phyloP scores from a whole-genome alignment of 805 yeast genomes.

The Wickerhamomyces mucosus region DNA sequence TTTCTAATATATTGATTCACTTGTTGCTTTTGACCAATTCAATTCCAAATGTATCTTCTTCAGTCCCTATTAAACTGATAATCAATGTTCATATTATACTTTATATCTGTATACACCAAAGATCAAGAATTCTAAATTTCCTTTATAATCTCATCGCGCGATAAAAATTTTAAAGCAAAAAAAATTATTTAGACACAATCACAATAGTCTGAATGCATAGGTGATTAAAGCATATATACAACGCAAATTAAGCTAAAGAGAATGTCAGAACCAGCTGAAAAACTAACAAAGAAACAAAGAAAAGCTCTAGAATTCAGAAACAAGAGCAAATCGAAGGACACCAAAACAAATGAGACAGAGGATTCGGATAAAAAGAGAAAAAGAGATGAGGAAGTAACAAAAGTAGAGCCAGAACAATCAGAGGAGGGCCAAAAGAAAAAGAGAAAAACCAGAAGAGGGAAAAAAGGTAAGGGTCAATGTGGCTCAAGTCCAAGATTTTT shows the following conservation, averaged over 20 bases:
- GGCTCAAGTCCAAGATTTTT: constrained; percentile 56
- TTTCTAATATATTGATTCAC: too few species aligned
- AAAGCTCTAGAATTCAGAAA: constrained; percentile 52
- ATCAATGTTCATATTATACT: too few species aligned
- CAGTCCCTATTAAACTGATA: too few species aligned
- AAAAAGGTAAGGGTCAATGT: constrained; percentile 70
- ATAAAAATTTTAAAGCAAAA: too few species aligned
- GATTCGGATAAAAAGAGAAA: constrained; percentile 20
- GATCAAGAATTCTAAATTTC: too few species aligned
- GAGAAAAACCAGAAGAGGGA: constrained; percentile 62
- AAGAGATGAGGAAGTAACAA: constrained; percentile 11
- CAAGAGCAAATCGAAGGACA: constrained; percentile 17
- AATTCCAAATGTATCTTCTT: too few species aligned
- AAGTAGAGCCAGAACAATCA: constrained; percentile 21
- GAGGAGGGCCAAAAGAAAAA: not conserved
- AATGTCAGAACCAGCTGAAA: constrained; percentile 24
- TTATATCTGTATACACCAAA: too few species aligned
- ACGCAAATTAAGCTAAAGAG: too few species aligned
- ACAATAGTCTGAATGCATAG: too few species aligned
- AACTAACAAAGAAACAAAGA: constrained; percentile 55
- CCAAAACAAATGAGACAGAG: constrained; percentile 19
- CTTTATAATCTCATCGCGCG: not conserved
- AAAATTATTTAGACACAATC: too few species aligned
- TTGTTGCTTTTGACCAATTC: too few species aligned
- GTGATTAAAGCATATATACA: too few species aligned